A percentile compares a stretch with the other conserved stretches of the same genome.
Conservation (phyloP, 805 yeast genomes). For the Priceomyces carsonii region DNA sequence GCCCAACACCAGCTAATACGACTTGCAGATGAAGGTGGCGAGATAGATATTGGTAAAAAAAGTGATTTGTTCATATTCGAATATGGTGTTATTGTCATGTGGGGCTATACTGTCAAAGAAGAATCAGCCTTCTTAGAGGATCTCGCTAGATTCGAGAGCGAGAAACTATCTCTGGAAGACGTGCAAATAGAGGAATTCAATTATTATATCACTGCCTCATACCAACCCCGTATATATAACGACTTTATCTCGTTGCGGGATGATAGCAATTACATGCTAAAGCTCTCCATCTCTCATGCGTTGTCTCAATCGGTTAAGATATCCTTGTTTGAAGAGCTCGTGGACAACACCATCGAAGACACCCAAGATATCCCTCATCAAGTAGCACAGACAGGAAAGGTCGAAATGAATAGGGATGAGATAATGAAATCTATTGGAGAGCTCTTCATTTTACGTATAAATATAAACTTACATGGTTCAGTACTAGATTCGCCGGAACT, state of each 20-base stretch:
- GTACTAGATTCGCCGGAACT: conserved; percentile 95
- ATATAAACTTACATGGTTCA: conserved; percentile 80
- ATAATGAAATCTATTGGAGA: conserved; percentile 98
- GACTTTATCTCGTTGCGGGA: conserved; percentile 93
- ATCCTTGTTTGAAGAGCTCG: conserved; percentile 91
- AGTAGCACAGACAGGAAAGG: conserved; percentile 92
- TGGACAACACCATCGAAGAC: conserved; percentile 94
- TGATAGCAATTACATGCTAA: conserved; percentile 86
- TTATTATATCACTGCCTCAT: conserved; percentile 88
- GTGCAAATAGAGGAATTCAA: conserved; percentile 94
- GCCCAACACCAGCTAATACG: conserved; percentile 48
- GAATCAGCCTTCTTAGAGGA: conserved; percentile 81
- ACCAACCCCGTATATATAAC: conserved; percentile 93
- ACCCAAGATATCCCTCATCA: conserved; percentile 97
- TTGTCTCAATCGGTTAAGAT: conserved; percentile 94
- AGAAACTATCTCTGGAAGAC: conserved; percentile 87
- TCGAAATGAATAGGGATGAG: conserved; percentile 89
- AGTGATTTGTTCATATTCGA: conserved; percentile 88
- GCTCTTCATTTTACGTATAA: conserved; percentile 81
- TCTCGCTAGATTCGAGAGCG: conserved; percentile 87
- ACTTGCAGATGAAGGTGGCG: conserved; percentile 93
- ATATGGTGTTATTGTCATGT: conserved; percentile 94
- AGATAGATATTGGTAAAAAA: conserved; percentile 79
- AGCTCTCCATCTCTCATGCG: conserved; percentile 92
- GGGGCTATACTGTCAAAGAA: conserved; percentile 91